These are phyloP conservation scores for Dipteronia sinensis DNA, from an alignment of 345 rosid species.

Conservation along the genomic window DNA sequence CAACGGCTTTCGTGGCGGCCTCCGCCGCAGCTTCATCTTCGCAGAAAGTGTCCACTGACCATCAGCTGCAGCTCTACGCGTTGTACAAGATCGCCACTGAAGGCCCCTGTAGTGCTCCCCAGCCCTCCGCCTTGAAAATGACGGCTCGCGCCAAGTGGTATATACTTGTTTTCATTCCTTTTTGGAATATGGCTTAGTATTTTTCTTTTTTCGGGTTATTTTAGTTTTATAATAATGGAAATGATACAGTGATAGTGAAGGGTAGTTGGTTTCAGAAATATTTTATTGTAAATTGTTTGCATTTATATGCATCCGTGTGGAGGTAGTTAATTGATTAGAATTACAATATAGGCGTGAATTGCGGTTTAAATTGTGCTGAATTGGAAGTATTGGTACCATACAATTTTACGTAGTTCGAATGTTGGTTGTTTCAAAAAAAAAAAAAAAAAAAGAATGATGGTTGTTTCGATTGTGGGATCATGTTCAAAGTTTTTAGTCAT, in stretches of 20 bases:
- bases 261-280: not conserved
- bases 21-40: constrained; percentile 67
- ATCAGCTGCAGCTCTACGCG: constrained; percentile 83
- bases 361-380: not conserved
- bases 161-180: constrained; percentile 20
- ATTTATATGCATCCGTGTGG: not conserved
- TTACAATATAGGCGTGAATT: not conserved
- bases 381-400: not conserved
- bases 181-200: not conserved
- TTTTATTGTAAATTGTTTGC: not conserved
- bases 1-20: constrained; percentile 72
- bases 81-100: constrained; percentile 87
- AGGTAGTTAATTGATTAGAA: not conserved
- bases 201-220: not conserved
- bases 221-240: not conserved
- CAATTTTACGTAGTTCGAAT: not conserved
- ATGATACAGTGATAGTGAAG: not conserved
- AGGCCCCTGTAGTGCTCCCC: constrained; percentile 83
- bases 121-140: constrained; percentile 90
- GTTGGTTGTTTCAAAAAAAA: not conserved
- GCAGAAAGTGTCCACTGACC: constrained; percentile 58
- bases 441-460: not conserved
- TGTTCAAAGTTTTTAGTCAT: not conserved
- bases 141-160: constrained; percentile 96
- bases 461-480: not conserved